These are phyloP conservation scores for Phytomonas sp. DNA, from an alignment of 208 protist species.

Conservation along the genomic window DNA sequence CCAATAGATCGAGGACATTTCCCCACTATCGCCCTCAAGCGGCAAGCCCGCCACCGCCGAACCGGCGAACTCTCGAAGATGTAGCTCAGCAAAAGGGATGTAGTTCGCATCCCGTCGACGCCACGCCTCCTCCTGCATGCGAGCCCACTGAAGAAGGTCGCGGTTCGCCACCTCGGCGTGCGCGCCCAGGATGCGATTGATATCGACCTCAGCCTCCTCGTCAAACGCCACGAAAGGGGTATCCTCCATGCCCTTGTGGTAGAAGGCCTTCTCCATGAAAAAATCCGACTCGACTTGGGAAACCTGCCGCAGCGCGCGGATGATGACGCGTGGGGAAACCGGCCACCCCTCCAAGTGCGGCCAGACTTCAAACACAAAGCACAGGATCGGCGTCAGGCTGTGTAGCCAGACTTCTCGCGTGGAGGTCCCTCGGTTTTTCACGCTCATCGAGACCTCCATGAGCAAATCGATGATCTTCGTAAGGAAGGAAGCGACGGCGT, in stretches of 20 bases:
- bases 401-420: slow-evolving; percentile 13
- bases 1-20: no score
- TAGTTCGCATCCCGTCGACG: no score
- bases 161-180: no score
- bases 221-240: background rate
- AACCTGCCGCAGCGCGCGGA: slow-evolving; percentile 24
- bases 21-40: no score
- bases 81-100: no score
- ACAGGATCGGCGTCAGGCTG: slow-evolving; percentile 23
- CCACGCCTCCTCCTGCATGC: no score
- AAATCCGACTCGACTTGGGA: slow-evolving; percentile 18
- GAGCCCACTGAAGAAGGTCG: no score
- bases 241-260: slow-evolving; percentile 5
- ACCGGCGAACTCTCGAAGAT: no score
- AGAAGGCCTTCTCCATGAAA: background rate
- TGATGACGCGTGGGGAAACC: slow-evolving; percentile 23
- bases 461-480: slow-evolving; percentile 27
- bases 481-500: slow-evolving; percentile 18
- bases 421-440: slow-evolving; percentile 10
- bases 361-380: slow-evolving; percentile 32
- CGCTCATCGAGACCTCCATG: slow-evolving; percentile 21
- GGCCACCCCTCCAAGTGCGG: slow-evolving; percentile 23
- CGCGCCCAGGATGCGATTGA: no score
- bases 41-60: no score
- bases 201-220: no score